phyloP scores from a whole-genome alignment of 352 stramenopile species.

The Achlya hypogyna region DNA sequence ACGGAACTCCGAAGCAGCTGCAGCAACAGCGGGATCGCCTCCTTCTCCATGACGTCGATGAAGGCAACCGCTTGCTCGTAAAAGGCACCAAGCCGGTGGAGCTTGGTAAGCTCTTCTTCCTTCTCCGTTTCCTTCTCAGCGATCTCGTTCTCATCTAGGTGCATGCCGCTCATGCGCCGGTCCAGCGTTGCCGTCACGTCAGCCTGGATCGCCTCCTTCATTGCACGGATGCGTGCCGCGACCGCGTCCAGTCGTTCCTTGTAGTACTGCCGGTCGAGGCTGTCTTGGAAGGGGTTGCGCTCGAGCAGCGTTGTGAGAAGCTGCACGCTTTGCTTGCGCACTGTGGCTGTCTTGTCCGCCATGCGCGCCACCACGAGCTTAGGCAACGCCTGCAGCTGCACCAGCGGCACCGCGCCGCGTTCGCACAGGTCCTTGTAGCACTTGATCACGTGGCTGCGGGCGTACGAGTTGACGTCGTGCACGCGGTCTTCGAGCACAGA shows the following conservation, averaged over 20 bases:
- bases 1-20: constrained; percentile 87
- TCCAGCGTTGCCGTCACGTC: constrained; percentile 69
- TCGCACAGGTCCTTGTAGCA: constrained; percentile 83
- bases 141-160: constrained; percentile 27
- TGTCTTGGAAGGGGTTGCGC: constrained; percentile 92
- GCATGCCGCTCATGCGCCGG: constrained; percentile 17
- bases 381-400: constrained; percentile 40
- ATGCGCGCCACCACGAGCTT: constrained; percentile 80
- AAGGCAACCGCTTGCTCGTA: constrained; percentile 87
- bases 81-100: constrained; percentile 84
- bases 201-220: constrained; percentile 68
- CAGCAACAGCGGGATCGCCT: constrained; percentile 62
- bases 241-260: constrained; percentile 68
- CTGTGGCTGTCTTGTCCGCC: constrained; percentile 90
- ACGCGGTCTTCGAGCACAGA: constrained; percentile 83
- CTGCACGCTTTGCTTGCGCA: constrained; percentile 79
- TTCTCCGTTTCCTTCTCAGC: constrained; percentile 24
- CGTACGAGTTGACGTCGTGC: constrained; percentile 91
- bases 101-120: constrained; percentile 63
- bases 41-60: constrained; percentile 85
- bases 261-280: constrained; percentile 80
- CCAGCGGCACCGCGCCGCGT: constrained; percentile 73
- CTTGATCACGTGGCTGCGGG: constrained; percentile 85
- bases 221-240: constrained; percentile 44
- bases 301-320: constrained; percentile 87